These are phyloP conservation scores for Amanita thiersii DNA, from an alignment of 768 basidiomycete species.

Conservation along the genomic window DNA sequence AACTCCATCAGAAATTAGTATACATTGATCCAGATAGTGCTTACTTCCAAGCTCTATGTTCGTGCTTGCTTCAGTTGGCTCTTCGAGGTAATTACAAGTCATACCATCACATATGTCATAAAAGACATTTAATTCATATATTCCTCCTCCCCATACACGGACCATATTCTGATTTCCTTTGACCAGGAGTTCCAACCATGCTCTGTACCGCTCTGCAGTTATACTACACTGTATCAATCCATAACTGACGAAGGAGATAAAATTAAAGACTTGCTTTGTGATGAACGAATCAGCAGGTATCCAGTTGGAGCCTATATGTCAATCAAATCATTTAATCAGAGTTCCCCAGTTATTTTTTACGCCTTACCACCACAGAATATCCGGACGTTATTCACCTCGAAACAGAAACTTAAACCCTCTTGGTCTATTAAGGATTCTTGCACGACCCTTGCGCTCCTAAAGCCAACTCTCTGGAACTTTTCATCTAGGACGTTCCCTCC, in stretches of 20 bases:
- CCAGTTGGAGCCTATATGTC: constrained; percentile 70
- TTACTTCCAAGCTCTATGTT: constrained; percentile 70
- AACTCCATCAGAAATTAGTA: constrained; percentile 8
- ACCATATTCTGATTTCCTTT: constrained; percentile 92
- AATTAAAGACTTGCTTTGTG: constrained; percentile 47
- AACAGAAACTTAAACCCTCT: constrained; percentile 77
- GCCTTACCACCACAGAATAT: constrained; percentile 77
- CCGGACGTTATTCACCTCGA: constrained; percentile 84
- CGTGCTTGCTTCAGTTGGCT: not conserved
- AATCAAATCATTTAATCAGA: no score
- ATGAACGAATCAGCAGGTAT: constrained; percentile 92
- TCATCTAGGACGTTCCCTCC: constrained; percentile 45
- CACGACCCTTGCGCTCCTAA: constrained; percentile 72
- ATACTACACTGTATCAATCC: constrained; percentile 21
- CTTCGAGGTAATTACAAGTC: constrained; percentile 7
- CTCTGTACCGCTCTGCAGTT: constrained; percentile 51
- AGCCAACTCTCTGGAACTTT: constrained; percentile 54
- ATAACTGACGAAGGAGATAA: not conserved
- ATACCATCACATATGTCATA: constrained; percentile 79
- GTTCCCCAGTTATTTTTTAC: no score
- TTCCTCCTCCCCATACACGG: constrained; percentile 91
- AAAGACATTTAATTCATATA: constrained; percentile 78
- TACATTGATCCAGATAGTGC: constrained; percentile 10
- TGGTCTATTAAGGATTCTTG: constrained; percentile 75
- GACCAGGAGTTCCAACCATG: constrained; percentile 79